Evolutionary conservation across 1,284 basidiomycete genomes (phyloP), one percentile per base, ranked within the genome.

Genomic region (Phylloporus sp.): DNA sequence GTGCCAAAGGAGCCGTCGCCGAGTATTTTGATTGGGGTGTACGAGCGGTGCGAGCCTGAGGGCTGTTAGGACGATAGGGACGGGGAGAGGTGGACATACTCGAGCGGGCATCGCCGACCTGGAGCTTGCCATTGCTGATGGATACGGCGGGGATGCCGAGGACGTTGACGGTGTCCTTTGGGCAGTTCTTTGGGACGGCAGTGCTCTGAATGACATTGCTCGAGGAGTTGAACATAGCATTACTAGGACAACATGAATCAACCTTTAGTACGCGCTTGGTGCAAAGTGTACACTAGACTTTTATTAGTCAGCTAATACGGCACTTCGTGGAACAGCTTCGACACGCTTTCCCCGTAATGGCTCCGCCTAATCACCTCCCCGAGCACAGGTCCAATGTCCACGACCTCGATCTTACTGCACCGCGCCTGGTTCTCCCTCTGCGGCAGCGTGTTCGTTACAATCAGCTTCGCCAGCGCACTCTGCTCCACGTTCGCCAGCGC

Each of bases 401-500:
- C 93, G 73, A 97, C 94, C 84, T 98, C 96, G 63, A 99, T 91
- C 85, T 98, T 98, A 67, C 81, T 78, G 82, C 97, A 98, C 70
- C 80, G 80, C 60, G 84, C 86, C 78, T 90, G 86, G 82, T 98
- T 97, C 73, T 86, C 90, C 69, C 84, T 75, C 82, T 99, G 97
- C 56, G 98, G 98, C 56, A 99, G 89, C 78, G 98, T 99, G 84
- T 99, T 99, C 74, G 98, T 99, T 74, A 99, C 96, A 66, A 99
- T 95, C 78, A 99, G 84, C 86, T 97, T 98, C 82, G 97, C 95
- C 81, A 99, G 83, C 70, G 88, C 89, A 73, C 93, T 95, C 74
- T 86, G 85, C 74, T 87, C 85, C 70, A 97, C 89, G 39, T 85
- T 84, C 81, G 86, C 82, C 71, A 98, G 85, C 61, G 97, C 97